phyloP scores from a whole-genome alignment of 139 green algal species.

The Auxenochlorella protothecoides region DNA sequence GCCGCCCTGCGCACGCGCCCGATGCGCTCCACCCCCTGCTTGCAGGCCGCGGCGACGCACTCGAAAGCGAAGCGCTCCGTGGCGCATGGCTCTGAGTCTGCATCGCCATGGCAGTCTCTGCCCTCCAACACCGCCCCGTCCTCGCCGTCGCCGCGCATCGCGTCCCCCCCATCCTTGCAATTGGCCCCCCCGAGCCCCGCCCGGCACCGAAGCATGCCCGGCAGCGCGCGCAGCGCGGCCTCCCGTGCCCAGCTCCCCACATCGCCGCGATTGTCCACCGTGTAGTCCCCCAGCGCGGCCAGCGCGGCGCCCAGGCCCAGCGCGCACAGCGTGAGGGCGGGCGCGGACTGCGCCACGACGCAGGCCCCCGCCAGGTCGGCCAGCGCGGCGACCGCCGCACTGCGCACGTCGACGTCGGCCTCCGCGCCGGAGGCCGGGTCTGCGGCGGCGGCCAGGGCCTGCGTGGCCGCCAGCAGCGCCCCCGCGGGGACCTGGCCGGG shows the following conservation, averaged over 20 bases:
- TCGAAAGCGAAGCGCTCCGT: too few species aligned
- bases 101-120: not conserved
- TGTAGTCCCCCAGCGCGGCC: slow-evolving; percentile 75
- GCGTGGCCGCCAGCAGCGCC: slow-evolving; percentile 1
- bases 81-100: too few species aligned
- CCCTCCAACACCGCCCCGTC: too few species aligned
- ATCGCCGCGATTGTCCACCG: slow-evolving; percentile 87
- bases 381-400: not conserved
- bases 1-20: slow-evolving; percentile 50
- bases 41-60: too few species aligned
- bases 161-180: too few species aligned
- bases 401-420: not conserved
- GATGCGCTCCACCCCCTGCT: slow-evolving; percentile 77
- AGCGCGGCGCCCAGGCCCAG: slow-evolving; percentile 13
- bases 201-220: slow-evolving; percentile 4
- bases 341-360: not conserved
- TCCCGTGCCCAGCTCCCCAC: slow-evolving; percentile 90
- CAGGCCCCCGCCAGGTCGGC: not conserved
- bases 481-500: slow-evolving; percentile 12
- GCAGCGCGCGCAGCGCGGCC: slow-evolving; percentile 60
- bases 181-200: too few species aligned
- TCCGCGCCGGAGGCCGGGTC: too few species aligned
- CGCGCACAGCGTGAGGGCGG: not conserved
- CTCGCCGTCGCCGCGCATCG: too few species aligned
- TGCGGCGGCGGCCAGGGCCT: not conserved